Evolutionary conservation across 768 basidiomycete species (phyloP), one percentile per base, ranked within the genome.

Genomic region (Lactifluus rugatus): DNA sequence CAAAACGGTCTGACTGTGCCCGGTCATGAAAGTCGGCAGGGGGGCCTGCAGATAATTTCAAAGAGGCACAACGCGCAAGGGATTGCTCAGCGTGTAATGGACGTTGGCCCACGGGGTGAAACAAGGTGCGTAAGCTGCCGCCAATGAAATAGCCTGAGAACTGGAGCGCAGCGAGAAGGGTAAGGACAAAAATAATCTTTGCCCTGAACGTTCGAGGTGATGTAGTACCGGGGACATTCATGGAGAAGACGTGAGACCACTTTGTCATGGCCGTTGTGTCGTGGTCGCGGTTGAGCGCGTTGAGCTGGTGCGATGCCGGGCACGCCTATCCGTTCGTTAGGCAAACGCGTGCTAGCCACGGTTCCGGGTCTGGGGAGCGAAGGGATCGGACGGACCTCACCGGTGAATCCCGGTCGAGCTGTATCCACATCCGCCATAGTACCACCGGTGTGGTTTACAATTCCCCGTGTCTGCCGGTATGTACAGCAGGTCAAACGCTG

Each of bases 1-100:
- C 82, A 64, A 81, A 88, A 4, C 88, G 76, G 68, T 89, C 87
- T 9, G 85, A 89, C 47, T 72, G 67, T 5, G 70, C 68, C 6
- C 87, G 78, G 14, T 67, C 51, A 58, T 75, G 65, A 57, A 85
- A 87, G 56, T 78, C 63, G 0, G 64, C 42, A 10, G 78, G 71
- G 23, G 79, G 76, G 0, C 77, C 80, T 28, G 80, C 66, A 69
- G 52, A 72, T 62, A 54, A 57, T 28, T 71, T 64, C 36, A 80
- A 69, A 21, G 74, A 69, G 17, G 70, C 70, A 63, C 84, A 86
- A 37, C 54, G 63, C 5, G 57, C 61, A 23, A 64, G 56, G 21
- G 53, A 48, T 23, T 28, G 32, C 16, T 60, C 51, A 21, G 57
- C 57, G 5, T 60, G 37, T 50, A 60, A 39, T 10, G 59, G 59